Evolutionary conservation across 257 asterid genomes (phyloP).

Genomic region (Przewalskia tangutica): DNA sequence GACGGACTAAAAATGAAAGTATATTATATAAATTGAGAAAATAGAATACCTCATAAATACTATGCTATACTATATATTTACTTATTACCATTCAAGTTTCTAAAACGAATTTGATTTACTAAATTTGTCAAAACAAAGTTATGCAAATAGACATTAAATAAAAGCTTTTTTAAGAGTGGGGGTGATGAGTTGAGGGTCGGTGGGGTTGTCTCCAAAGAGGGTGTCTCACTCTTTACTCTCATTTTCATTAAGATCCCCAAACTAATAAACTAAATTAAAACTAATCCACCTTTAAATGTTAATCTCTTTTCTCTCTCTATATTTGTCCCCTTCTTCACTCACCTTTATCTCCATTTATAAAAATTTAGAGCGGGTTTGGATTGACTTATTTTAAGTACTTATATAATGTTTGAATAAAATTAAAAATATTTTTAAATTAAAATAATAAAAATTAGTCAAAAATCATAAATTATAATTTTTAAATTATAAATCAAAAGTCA

Average conservation of each 20-base stretch:
- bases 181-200: not conserved
- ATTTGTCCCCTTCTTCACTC: not conserved
- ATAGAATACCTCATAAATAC: too few relatives aligned
- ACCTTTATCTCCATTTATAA: not conserved
- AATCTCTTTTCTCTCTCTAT: not conserved
- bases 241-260: slow-evolving; percentile 3
- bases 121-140: not conserved
- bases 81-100: not conserved
- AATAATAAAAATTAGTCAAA: too few relatives aligned
- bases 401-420: too few relatives aligned
- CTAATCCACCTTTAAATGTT: not conserved
- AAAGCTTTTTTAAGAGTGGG: not conserved
- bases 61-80: too few relatives aligned
- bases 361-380: not conserved
- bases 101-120: not conserved
- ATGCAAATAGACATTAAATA: not conserved
- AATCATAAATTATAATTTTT: too few relatives aligned
- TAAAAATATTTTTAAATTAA: too few relatives aligned
- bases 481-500: too few relatives aligned
- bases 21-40: too few relatives aligned
- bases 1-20: too few relatives aligned
- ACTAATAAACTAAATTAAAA: not conserved
- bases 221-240: not conserved
- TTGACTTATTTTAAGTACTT: too few relatives aligned
- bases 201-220: not conserved